Conservation (phyloP, 495 filamentous ascomycete species). For the Neurospora sp. region DNA sequence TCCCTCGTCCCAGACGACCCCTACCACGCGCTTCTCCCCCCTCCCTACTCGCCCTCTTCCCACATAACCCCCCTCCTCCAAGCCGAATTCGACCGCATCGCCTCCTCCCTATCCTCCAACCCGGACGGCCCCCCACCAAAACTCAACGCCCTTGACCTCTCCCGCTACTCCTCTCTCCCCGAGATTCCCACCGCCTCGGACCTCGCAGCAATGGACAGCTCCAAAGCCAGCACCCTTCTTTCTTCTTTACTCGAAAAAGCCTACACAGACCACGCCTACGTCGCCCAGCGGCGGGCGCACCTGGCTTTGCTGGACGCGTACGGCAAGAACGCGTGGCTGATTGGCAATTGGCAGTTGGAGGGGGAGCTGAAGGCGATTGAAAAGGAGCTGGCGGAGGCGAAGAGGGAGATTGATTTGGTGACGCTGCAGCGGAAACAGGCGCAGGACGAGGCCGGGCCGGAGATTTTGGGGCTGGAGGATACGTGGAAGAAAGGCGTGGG, state of each 20-base stretch:
- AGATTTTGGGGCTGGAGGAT: slow-evolving; percentile 59
- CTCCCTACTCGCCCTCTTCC: slow-evolving; percentile 11
- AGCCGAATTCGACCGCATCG: slow-evolving; percentile 43
- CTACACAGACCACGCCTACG: slow-evolving; percentile 56
- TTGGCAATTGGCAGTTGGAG: slow-evolving; percentile 72
- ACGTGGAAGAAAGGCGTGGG: slow-evolving; percentile 64
- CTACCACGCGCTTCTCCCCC: slow-evolving; percentile 33
- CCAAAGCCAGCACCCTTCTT: slow-evolving; percentile 18
- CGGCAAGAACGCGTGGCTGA: slow-evolving; percentile 86
- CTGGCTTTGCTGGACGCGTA: slow-evolving; percentile 64
- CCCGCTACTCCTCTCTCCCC: slow-evolving; percentile 66
- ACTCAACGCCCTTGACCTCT: slow-evolving; percentile 59
- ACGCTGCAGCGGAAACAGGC: slow-evolving; percentile 58
- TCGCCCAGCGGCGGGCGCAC: slow-evolving; percentile 55
- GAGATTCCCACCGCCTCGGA: slow-evolving; percentile 10
- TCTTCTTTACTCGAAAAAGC: slow-evolving; percentile 30
- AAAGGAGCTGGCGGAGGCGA: slow-evolving; percentile 58
- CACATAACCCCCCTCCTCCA: slow-evolving; percentile 52
- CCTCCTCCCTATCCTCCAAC: background rate
- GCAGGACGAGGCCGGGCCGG: slow-evolving; percentile 59
- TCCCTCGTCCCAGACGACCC: slow-evolving; percentile 29
- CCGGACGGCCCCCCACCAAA: slow-evolving; percentile 21
- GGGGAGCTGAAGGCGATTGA: slow-evolving; percentile 62
- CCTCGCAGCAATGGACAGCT: slow-evolving; percentile 3
- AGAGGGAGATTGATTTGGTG: slow-evolving; percentile 55